Percentiles rank a stretch among this genome's conserved stretches.
phyloP scores from a whole-genome alignment of 2,329 filamentous ascomycete genomes.

The Ophiostoma himal-ulmi region DNA sequence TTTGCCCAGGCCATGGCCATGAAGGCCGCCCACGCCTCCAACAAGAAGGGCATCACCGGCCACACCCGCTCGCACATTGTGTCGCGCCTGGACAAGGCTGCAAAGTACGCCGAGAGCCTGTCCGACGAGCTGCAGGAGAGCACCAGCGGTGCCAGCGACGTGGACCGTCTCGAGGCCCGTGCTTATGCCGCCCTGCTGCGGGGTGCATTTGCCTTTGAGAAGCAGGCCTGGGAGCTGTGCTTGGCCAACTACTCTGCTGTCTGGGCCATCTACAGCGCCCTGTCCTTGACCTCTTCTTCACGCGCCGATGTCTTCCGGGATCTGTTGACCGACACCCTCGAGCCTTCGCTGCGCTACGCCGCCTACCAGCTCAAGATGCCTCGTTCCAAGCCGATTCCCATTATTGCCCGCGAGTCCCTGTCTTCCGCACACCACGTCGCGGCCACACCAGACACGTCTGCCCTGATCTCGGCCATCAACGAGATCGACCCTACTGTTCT shows the following conservation, averaged over 20 bases:
- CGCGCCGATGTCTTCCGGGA: constrained; percentile 80
- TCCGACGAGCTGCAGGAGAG: constrained; percentile 60
- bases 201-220: constrained; percentile 79
- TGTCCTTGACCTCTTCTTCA: constrained; percentile 52
- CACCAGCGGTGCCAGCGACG: constrained; percentile 59
- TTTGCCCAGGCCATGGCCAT: constrained; percentile 96
- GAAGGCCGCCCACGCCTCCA: constrained; percentile 74
- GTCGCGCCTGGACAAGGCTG: constrained; percentile 77
- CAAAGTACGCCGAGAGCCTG: constrained; percentile 62
- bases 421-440: constrained; percentile 56
- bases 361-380: constrained; percentile 88
- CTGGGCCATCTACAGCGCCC: constrained; percentile 73
- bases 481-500: constrained; percentile 63
- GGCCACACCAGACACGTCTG: constrained; percentile 61
- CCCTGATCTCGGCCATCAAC: constrained; percentile 62
- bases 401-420: constrained; percentile 74
- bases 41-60: constrained; percentile 72
- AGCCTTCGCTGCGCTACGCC: constrained; percentile 89
- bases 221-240: constrained; percentile 76
- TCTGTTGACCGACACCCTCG: constrained; percentile 75
- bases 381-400: constrained; percentile 72
- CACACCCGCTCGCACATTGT: constrained; percentile 81
- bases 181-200: constrained; percentile 74
- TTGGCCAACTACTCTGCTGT: constrained; percentile 69
- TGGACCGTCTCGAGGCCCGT: constrained; percentile 75